Conservation (phyloP, 176 grass and related monocot species). For the Canna indica region DNA sequence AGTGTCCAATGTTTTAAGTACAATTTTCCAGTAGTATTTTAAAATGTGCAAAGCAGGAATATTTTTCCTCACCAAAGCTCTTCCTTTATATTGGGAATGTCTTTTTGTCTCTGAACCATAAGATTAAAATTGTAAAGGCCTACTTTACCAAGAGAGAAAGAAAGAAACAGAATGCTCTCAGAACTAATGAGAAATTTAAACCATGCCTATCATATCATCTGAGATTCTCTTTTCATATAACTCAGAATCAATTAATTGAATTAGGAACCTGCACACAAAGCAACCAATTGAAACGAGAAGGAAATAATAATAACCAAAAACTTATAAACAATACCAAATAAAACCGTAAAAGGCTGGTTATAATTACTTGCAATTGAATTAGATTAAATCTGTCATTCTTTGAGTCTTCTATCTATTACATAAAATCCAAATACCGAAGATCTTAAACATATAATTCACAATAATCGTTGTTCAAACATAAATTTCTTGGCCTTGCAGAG, state of each 20-base stretch:
- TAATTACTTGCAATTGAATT: not conserved
- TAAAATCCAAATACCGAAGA: not conserved
- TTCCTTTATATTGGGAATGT: too few relatives aligned
- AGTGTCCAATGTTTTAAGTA: too few relatives aligned
- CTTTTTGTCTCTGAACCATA: too few relatives aligned
- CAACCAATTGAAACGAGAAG: not conserved
- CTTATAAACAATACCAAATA: not conserved
- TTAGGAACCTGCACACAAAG: not conserved
- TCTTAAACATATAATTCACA: not conserved
- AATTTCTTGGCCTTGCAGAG: not conserved
- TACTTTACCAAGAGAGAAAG: not conserved
- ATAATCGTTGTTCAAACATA: not conserved
- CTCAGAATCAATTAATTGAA: not conserved
- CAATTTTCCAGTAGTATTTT: not conserved
- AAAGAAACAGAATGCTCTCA: not conserved
- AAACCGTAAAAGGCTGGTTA: not conserved
- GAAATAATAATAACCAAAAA: not conserved
- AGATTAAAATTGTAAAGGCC: too few relatives aligned
- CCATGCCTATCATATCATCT: too few relatives aligned
- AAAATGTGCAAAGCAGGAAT: not conserved
- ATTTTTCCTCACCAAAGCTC: too few relatives aligned
- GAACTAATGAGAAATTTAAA: too few relatives aligned
- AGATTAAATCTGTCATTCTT: not conserved
- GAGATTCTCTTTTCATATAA: not conserved
- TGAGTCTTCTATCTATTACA: too few relatives aligned